A percentile compares a stretch with the other conserved stretches of the same genome.
Conservation (phyloP, 176 grass and related monocot genomes). For the Echinochloa phyllopogon region DNA sequence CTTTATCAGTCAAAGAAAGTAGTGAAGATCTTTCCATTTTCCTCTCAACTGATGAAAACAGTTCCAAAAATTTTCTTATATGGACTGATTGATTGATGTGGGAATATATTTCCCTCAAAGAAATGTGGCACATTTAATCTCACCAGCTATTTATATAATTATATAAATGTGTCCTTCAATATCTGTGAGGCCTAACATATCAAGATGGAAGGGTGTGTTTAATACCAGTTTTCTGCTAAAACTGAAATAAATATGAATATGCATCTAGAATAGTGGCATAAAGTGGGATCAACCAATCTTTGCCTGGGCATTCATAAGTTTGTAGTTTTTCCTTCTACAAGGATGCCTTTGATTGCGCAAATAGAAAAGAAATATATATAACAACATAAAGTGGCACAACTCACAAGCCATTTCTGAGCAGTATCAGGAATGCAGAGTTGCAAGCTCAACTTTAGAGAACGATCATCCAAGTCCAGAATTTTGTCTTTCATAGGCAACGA, state of each 20-base stretch:
- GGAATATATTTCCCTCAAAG: neutral
- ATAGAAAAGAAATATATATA: neutral
- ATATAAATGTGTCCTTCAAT: slow-evolving; percentile 11
- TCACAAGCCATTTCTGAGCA: slow-evolving; percentile 52
- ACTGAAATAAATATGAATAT: neutral
- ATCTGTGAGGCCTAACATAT: neutral
- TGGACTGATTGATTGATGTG: neutral
- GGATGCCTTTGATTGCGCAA: neutral
- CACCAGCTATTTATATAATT: neutral
- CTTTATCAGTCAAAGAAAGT: neutral
- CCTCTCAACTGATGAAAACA: neutral
- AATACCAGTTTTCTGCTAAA: neutral
- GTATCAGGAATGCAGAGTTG: slow-evolving; percentile 34
- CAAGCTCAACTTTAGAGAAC: slow-evolving; percentile 31
- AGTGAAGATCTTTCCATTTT: neutral
- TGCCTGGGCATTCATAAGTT: neutral
- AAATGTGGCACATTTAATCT: neutral
- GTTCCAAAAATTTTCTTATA: neutral
- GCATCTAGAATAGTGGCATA: neutral
- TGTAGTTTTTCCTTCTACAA: slow-evolving; percentile 8
- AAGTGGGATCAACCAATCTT: neutral
- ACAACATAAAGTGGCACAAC: slow-evolving; percentile 26
- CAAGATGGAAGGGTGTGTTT: neutral
- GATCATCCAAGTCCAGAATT: slow-evolving; percentile 25
- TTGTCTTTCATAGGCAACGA: slow-evolving; percentile 15